Percentiles rank a stretch among this genome's conserved stretches.
Evolutionary conservation across 116 monocot species (phyloP).

Genomic region (Dioscorea cayenensis): DNA sequence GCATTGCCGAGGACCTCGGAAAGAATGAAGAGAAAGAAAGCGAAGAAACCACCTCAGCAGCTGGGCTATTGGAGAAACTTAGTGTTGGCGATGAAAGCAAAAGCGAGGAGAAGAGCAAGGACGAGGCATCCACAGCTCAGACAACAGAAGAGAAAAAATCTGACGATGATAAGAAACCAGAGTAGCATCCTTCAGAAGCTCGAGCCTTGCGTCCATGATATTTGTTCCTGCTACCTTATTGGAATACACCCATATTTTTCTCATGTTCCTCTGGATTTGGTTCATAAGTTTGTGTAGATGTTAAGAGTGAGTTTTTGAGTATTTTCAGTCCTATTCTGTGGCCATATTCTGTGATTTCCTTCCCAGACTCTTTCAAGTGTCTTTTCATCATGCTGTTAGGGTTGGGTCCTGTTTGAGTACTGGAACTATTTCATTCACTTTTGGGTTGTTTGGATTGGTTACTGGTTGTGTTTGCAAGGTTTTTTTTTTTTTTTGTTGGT

Average conservation of each 20-base stretch:
- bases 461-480: too few species aligned
- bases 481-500: too few species aligned
- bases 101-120: not conserved
- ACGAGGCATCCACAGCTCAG: slow-evolving; percentile 13
- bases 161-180: not conserved
- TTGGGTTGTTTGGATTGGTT: too few species aligned
- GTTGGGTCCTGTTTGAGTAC: too few species aligned
- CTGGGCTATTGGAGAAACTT: slow-evolving; percentile 1
- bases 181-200: not conserved
- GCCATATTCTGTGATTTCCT: too few species aligned
- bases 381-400: too few species aligned
- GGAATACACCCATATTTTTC: not conserved
- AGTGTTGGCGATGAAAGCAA: not conserved
- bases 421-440: too few species aligned
- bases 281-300: not conserved
- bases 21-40: slow-evolving; percentile 15
- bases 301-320: too few species aligned
- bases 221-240: not conserved
- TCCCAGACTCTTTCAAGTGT: too few species aligned
- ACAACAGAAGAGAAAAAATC: slow-evolving; percentile 5
- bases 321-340: too few species aligned
- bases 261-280: not conserved
- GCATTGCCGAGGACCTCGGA: slow-evolving; percentile 24
- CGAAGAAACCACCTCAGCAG: not conserved
- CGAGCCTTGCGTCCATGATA: not conserved